These are phyloP conservation scores for Trichoderma sp. DNA, from an alignment of 2,329 filamentous ascomycete genomes.

Conservation along the genomic window DNA sequence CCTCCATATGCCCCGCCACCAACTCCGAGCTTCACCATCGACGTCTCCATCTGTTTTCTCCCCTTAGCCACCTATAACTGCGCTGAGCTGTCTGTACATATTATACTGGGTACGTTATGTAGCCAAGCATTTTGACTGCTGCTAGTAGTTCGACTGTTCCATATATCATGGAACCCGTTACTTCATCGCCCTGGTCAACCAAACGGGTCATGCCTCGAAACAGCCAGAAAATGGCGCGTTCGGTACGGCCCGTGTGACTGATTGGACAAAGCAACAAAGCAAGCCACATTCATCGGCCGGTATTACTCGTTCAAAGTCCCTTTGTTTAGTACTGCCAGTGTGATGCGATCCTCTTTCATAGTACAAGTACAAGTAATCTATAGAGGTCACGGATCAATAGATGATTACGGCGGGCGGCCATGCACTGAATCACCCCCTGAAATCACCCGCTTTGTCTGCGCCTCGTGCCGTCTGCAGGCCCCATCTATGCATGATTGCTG, in stretches of 20 bases:
- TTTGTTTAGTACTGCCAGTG: not conserved
- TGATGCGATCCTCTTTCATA: not conserved
- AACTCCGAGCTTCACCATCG: not conserved
- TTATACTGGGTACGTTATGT: not conserved
- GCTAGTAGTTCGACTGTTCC: not conserved
- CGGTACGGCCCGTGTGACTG: slow-evolving; percentile 18
- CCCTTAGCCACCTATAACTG: not conserved
- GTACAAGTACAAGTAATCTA: not conserved
- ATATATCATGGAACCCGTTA: not conserved
- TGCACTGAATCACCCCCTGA: not conserved
- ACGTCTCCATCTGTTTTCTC: not conserved
- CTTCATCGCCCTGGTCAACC: not conserved
- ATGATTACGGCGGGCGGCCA: not conserved
- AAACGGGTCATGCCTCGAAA: not conserved
- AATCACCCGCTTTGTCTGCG: slow-evolving; percentile 2
- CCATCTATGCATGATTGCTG: not conserved
- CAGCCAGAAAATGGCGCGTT: slow-evolving; percentile 19
- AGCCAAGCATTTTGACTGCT: not conserved
- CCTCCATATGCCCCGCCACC: not conserved
- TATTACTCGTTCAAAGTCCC: not conserved
- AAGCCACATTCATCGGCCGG: not conserved
- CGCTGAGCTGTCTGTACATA: not conserved
- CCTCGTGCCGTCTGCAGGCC: slow-evolving; percentile 11
- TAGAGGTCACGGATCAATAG: not conserved
- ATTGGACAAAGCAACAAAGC: not conserved